Percentiles rank a stretch among this genome's conserved stretches.
These are phyloP conservation scores for Bruguiera gymnorhiza DNA, from an alignment of 345 rosid species.

Conservation along the genomic window DNA sequence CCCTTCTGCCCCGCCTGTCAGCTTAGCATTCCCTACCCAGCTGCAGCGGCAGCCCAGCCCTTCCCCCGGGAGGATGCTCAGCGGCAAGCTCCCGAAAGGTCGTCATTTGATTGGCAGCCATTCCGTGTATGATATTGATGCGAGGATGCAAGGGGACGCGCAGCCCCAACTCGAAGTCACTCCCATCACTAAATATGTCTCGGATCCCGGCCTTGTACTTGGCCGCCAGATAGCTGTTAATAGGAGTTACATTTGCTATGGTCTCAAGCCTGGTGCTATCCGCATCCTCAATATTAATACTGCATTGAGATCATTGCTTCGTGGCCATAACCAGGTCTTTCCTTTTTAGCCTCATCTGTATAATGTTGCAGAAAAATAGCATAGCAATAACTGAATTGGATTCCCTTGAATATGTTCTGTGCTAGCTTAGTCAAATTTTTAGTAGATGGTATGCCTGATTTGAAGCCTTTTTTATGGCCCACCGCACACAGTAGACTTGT, in stretches of 20 bases:
- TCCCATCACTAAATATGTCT: conserved; percentile 78
- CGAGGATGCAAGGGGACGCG: conserved; percentile 53
- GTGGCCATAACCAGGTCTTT: conserved; percentile 73
- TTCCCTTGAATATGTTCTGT: background rate
- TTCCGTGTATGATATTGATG: conserved; percentile 62
- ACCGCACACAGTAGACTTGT: background rate
- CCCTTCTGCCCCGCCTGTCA: conserved; percentile 4
- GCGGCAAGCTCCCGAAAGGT: conserved; percentile 57
- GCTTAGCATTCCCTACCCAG: conserved; percentile 12
- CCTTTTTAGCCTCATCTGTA: background rate
- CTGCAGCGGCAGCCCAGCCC: background rate
- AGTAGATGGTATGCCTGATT: no score
- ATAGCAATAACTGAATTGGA: background rate
- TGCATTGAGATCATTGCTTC: conserved; percentile 68
- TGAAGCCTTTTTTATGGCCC: background rate
- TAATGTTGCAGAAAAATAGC: background rate
- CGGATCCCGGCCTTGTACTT: conserved; percentile 73
- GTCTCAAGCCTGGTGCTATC: conserved; percentile 73
- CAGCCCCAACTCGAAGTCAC: conserved; percentile 89
- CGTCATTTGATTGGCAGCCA: conserved; percentile 49
- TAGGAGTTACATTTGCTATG: conserved; percentile 71
- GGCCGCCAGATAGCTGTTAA: conserved; percentile 87
- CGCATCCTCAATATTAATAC: conserved; percentile 79
- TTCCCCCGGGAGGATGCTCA: conserved; percentile 39
- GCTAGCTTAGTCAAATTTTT: no score